Evolutionary conservation across 768 basidiomycete genomes (phyloP).

Genomic region (Phaeolepiota aurea): DNA sequence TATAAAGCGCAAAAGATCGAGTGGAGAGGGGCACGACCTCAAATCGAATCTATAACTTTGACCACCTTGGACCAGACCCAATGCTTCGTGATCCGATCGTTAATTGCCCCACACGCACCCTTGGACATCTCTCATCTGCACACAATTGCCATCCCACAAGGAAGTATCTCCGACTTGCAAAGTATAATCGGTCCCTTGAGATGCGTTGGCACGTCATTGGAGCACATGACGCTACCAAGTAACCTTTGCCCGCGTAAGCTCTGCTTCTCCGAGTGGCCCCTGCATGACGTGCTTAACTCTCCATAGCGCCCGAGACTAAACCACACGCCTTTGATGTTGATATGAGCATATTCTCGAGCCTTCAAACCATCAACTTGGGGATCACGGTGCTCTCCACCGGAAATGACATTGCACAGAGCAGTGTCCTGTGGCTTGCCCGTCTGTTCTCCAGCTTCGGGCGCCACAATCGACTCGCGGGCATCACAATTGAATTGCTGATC

Average conservation of each 20-base stretch:
- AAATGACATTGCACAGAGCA: neutral
- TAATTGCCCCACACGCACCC: neutral
- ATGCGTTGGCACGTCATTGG: neutral
- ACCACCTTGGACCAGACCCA: neutral
- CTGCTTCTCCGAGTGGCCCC: no score
- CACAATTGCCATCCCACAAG: neutral
- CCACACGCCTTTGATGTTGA: neutral
- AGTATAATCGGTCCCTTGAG: neutral
- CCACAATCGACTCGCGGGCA: neutral
- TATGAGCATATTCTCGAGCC: neutral
- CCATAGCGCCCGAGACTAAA: neutral
- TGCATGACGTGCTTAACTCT: no score
- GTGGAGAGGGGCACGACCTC: neutral
- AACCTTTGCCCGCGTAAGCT: neutral
- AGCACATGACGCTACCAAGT: neutral
- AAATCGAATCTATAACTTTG: neutral
- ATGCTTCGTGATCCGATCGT: neutral
- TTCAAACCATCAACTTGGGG: neutral
- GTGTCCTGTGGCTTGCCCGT: neutral
- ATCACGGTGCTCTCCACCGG: neutral
- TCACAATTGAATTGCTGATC: neutral
- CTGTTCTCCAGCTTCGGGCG: neutral
- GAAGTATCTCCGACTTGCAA: neutral
- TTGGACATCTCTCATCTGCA: neutral
- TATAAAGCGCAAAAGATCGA: neutral